These are phyloP conservation scores for Trametes coccinea DNA, from an alignment of 768 basidiomycete species.

Conservation along the genomic window DNA sequence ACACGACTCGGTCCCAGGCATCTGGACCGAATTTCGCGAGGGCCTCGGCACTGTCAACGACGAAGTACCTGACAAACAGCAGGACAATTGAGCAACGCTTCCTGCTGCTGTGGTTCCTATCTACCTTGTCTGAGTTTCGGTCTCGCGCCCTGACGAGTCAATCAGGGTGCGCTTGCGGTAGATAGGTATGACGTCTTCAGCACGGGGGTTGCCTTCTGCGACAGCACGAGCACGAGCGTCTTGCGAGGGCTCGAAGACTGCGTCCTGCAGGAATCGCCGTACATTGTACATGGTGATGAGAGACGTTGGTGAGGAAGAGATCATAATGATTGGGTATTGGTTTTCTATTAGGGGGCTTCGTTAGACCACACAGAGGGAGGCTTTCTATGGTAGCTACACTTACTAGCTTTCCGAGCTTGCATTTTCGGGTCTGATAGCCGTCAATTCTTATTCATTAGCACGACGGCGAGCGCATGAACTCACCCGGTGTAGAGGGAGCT, in stretches of 20 bases:
- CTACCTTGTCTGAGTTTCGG: constrained; percentile 41
- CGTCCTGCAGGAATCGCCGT: constrained; percentile 89
- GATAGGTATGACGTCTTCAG: constrained; percentile 86
- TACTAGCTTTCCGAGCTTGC: constrained; percentile 70
- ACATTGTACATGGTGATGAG: constrained; percentile 99
- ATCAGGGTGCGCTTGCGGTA: constrained; percentile 80
- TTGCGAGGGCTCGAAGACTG: constrained; percentile 72
- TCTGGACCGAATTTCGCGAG: constrained; percentile 89
- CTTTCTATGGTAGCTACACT: neutral
- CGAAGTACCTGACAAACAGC: constrained; percentile 56
- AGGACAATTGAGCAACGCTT: neutral
- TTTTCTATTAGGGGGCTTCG: constrained; percentile 47
- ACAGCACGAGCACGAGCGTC: constrained; percentile 69
- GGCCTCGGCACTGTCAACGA: constrained; percentile 92
- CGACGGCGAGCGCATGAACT: neutral
- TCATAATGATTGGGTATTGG: constrained; percentile 93
- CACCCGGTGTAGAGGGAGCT: constrained; percentile 44
- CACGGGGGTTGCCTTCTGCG: constrained; percentile 67
- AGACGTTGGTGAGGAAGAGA: constrained; percentile 92
- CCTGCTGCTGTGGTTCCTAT: neutral
- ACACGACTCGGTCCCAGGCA: constrained; percentile 96
- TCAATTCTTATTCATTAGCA: neutral
- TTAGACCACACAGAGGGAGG: neutral
- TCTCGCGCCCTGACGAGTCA: constrained; percentile 64
- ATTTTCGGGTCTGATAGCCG: constrained; percentile 50